These are phyloP conservation scores for Blastocystis sp. DNA, from an alignment of 352 stramenopile genomes.

Conservation along the genomic window DNA sequence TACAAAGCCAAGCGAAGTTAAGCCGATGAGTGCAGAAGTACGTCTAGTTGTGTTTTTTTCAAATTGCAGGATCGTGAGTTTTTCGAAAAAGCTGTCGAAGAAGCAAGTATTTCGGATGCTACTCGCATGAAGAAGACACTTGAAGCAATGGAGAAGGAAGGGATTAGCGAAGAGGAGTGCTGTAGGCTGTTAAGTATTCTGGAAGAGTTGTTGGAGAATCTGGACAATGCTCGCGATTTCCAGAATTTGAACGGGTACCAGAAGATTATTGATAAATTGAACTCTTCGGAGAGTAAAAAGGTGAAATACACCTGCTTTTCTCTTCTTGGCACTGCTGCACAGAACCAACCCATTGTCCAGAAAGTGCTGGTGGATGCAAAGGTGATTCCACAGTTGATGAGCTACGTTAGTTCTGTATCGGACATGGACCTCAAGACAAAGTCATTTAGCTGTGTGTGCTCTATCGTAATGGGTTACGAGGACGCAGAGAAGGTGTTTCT, in stretches of 20 bases:
- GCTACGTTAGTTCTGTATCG: background rate
- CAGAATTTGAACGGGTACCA: constrained; percentile 31
- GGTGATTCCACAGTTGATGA: background rate
- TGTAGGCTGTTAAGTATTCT: background rate
- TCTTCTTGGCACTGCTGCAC: background rate
- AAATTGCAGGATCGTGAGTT: constrained; percentile 56
- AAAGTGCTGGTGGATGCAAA: constrained; percentile 34
- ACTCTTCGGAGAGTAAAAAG: background rate
- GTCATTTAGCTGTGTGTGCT: background rate
- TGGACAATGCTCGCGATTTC: constrained; percentile 57
- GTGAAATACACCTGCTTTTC: background rate
- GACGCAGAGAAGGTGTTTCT: constrained; percentile 32
- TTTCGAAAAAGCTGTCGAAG: constrained; percentile 59
- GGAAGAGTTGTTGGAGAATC: constrained; percentile 43
- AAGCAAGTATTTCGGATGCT: constrained; percentile 33
- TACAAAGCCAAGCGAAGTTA: constrained; percentile 44
- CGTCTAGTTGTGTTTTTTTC: background rate
- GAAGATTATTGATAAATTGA: background rate
- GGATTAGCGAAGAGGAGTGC: background rate
- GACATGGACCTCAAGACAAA: constrained; percentile 17
- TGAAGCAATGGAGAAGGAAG: background rate
- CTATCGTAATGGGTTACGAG: constrained; percentile 15
- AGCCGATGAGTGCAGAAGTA: constrained; percentile 54
- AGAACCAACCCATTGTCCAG: constrained; percentile 34
- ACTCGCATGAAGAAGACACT: constrained; percentile 44